Evolutionary conservation across 179 eudicot species (phyloP).

Genomic region (Patellifolia procumbens): DNA sequence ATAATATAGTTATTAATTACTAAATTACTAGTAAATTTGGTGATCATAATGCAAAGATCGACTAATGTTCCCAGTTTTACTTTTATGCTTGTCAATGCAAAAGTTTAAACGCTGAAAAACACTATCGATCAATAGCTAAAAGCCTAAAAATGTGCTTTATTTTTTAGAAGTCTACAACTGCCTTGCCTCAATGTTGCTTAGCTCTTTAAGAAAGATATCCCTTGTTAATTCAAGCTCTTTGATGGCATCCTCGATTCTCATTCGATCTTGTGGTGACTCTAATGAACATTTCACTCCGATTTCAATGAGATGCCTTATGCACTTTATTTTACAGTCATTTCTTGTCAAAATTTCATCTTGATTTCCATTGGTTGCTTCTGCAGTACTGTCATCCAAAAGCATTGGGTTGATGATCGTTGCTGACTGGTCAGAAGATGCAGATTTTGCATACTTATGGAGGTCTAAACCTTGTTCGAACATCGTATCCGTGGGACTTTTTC

Average conservation of each 20-base stretch:
- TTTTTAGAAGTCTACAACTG: background rate
- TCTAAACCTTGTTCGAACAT: conserved; percentile 25
- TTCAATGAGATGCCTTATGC: conserved; percentile 18
- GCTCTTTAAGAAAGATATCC: background rate
- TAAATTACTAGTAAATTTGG: too few relatives aligned
- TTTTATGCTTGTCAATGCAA: too few relatives aligned
- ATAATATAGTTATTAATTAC: too few relatives aligned
- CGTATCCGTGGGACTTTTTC: conserved; percentile 24
- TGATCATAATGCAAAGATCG: too few relatives aligned
- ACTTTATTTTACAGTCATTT: conserved; percentile 4
- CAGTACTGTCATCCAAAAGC: conserved; percentile 14
- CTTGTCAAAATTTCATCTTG: background rate
- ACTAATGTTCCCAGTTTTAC: too few relatives aligned
- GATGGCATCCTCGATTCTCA: conserved; percentile 19
- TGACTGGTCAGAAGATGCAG: conserved; percentile 20
- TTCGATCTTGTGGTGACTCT: conserved; percentile 28
- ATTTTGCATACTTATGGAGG: conserved; percentile 30
- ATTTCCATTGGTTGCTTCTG: background rate
- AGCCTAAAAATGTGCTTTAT: too few relatives aligned
- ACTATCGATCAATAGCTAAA: too few relatives aligned
- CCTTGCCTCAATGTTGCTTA: background rate
- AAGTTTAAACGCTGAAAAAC: too few relatives aligned
- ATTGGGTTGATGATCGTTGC: conserved; percentile 12
- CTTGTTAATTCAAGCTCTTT: conserved; percentile 9
- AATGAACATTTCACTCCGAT: conserved; percentile 21